Evolutionary conservation across 2,329 filamentous ascomycete species (phyloP), one percentile per base, ranked within the genome.

Genomic region (Fusarium sp.): DNA sequence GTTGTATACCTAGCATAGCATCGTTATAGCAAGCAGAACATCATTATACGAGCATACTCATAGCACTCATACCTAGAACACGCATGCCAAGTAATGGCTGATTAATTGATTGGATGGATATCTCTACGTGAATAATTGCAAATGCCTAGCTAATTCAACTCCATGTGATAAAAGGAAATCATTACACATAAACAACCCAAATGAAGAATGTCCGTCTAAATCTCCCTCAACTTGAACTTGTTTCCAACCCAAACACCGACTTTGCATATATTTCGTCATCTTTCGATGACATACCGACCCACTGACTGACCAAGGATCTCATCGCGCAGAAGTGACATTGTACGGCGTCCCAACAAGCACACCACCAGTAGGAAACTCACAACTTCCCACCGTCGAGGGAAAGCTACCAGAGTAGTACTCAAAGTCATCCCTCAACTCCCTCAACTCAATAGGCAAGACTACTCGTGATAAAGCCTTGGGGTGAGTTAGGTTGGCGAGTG

Each of bases 381-480:
- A 75, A 49, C 76, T 55, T n/a, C 68, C 74, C 3, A 73, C 72
- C 16, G 75, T 74, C 4, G 72, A 72, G 2, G 77, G 74, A 40
- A 75, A 75, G 25, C 69, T 70, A 23, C 75, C 74, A 2, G 76
- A 72, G 61, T 80, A 80, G 32, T 76, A 79, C 30, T 77, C 72
- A 12, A 71, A 72, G 21, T 78, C 78, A 45, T 79, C 76, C 6
- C 74, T 70, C 11, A 80, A 63, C 62, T 80, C 79, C 50, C 46
- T 63, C 2, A 76, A 67, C 21, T 72, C 61, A 4, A 80, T 68
- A 11, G 79, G 79, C 1, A 80, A 66, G 0, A 77, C 66, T 11
- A 80, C 71, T n/a, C 77, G 66, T 45, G 78, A 78, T 2, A 80
- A 60, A 21, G 78, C 59, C 25, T 75, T 75, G 10, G 77, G 72